Conservation (phyloP, 2,329 filamentous ascomycete species). For the Macrophomina pseudophaseolina region DNA sequence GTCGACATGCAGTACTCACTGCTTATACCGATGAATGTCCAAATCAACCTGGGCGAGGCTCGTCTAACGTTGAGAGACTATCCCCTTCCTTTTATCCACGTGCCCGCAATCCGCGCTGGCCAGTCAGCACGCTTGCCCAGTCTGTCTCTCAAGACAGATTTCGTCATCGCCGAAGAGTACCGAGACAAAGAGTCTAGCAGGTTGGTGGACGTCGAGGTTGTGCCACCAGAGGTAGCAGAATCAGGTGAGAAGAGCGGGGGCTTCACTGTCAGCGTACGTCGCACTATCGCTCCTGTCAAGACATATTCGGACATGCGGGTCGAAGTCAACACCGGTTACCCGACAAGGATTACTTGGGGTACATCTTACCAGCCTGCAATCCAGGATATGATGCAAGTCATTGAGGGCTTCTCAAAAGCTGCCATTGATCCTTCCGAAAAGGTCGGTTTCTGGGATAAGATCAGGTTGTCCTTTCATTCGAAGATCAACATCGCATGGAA, state of each 20-base stretch:
- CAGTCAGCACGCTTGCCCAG: constrained; percentile 83
- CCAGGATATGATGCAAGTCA: constrained; percentile 99
- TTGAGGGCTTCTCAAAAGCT: constrained; percentile 96
- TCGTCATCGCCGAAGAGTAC: constrained; percentile 95
- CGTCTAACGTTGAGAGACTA: constrained; percentile 90
- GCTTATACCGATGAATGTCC: constrained; percentile 86
- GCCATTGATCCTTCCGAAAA: constrained; percentile 91
- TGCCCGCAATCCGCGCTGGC: constrained; percentile 78
- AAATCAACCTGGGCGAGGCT: constrained; percentile 88
- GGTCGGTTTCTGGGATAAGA: constrained; percentile 99
- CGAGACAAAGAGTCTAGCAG: constrained; percentile 79
- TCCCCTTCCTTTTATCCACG: constrained; percentile 87
- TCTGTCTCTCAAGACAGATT: constrained; percentile 83
- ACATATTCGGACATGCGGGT: constrained; percentile 92
- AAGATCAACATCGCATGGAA: constrained; percentile 89
- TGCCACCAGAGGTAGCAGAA: constrained; percentile 68
- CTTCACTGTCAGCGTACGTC: constrained; percentile 83
- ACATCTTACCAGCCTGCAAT: constrained; percentile 97
- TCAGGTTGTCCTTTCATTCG: constrained; percentile 91
- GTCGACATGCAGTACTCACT: constrained; percentile 88
- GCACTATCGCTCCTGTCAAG: constrained; percentile 93
- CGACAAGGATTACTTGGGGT: constrained; percentile 95
- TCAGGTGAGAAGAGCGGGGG: constrained; percentile 66
- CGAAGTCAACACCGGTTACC: constrained; percentile 89
- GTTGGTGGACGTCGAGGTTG: constrained; percentile 80